Evolutionary conservation across 1,284 basidiomycete genomes (phyloP), one percentile per base, ranked within the genome.

Genomic region (Trametes versicolor): DNA sequence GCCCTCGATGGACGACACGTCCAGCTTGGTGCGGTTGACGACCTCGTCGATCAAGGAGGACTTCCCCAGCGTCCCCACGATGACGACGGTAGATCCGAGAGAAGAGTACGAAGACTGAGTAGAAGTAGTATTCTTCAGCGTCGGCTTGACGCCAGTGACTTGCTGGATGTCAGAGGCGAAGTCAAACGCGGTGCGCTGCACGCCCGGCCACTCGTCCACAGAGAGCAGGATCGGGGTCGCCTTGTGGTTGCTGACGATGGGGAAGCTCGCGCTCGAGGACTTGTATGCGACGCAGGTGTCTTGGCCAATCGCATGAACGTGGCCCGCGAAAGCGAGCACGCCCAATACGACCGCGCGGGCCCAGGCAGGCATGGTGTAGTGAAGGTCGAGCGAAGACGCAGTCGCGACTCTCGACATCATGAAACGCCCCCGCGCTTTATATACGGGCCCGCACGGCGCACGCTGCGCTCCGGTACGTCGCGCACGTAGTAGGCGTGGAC

Each of bases 41-140:
- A 89, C 74, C 62, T 80, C 78, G 58, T 84, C 78, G 56, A 90
- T 86, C 25, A 90, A 78, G 1, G 85, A 82, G 0, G 88, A 89
- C 59, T 85, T 83, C 25, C 86, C 87, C n/a, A 89, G 80, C 2
- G 89, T 91, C 9, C 90, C 90, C 39, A 91, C 78, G 66, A 91
- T 85, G 67, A 91, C 85, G 0, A 83, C 85, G 4, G 78, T 73
- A 10, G 71, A 60, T 21, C 77, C 66, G 9, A 67, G 62, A 8
- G 75, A 65, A 15, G 75, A 70, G 9, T 32, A 32, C 29, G 71
- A 55, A 12, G 73, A 43, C 19, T 41, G 17, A 4, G 34, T 17
- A 9, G 70, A 50, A 19, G 85, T 85, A 54, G 79, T 75, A 71
- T 87, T 89, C 29, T 77, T 72, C n/a, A 87, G 66, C 4, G 76